A percentile compares a stretch with the other conserved stretches of the same genome.
Conservation (phyloP, 129 eudicot genomes). For the Gnaphalium uliginosum region DNA sequence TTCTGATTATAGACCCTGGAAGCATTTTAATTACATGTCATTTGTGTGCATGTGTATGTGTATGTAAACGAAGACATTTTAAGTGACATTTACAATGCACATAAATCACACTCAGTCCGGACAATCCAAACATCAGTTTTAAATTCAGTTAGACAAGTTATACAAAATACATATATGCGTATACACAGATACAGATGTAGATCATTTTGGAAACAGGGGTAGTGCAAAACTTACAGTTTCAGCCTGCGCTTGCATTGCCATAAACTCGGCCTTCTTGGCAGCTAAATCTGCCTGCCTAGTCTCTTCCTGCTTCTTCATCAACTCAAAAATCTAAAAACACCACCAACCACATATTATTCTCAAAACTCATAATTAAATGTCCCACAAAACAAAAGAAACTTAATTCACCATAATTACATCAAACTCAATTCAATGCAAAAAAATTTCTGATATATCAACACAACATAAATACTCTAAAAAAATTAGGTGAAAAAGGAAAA, state of each 20-base stretch:
- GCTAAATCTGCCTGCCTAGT: constrained; percentile 63
- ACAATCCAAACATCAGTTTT: background rate
- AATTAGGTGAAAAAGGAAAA: constrained; percentile 16
- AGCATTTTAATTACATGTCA: background rate
- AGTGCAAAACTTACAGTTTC: constrained; percentile 56
- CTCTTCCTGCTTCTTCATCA: constrained; percentile 85
- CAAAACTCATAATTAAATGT: no score
- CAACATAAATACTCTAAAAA: background rate
- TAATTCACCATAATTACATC: background rate
- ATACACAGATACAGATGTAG: background rate
- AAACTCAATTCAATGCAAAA: background rate
- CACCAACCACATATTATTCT: constrained; percentile 8
- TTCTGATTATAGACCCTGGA: background rate
- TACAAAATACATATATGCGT: background rate
- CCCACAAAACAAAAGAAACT: background rate
- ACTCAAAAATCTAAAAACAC: constrained; percentile 59
- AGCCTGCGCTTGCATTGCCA: constrained; percentile 73
- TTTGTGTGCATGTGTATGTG: background rate
- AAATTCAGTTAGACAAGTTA: background rate
- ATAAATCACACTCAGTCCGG: background rate
- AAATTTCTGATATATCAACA: background rate
- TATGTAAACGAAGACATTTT: background rate
- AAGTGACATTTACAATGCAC: constrained; percentile 7
- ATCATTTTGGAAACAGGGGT: constrained; percentile 13
- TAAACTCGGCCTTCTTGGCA: constrained; percentile 60